Percentiles rank a stretch among this genome's conserved stretches.
Conservation (phyloP, 176 grass and related monocot species). For the Rhynchospora breviuscula region DNA sequence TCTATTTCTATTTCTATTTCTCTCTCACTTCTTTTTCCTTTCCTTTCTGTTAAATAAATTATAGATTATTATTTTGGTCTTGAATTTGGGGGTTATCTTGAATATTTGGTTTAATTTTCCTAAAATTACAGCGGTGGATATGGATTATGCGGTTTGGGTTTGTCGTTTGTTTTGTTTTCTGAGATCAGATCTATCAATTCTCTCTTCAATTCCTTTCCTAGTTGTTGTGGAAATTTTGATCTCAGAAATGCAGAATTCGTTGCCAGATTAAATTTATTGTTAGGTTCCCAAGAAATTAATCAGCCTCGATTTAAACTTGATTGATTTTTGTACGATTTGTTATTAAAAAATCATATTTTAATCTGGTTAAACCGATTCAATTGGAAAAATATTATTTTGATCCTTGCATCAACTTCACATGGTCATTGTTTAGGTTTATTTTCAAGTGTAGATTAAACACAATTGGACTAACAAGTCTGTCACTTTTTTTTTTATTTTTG, state of each 20-base stretch:
- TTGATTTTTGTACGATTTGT: background rate
- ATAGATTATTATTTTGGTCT: background rate
- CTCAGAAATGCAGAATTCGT: background rate
- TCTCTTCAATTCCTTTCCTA: background rate
- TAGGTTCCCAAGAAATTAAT: background rate
- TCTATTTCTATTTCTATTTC: background rate
- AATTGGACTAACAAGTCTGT: background rate
- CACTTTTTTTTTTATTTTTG: constrained; percentile 10
- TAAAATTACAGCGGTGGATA: background rate
- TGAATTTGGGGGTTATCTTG: background rate
- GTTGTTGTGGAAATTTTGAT: background rate
- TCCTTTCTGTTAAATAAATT: background rate
- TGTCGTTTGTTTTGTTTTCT: background rate
- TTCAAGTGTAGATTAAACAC: background rate
- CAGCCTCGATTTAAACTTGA: background rate
- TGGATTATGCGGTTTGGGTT: background rate
- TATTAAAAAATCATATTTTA: background rate
- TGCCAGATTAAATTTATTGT: background rate
- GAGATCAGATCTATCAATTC: background rate
- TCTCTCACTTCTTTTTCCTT: background rate
- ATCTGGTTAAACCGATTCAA: background rate
- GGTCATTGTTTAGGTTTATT: background rate
- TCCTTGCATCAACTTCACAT: background rate
- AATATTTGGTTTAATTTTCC: background rate
- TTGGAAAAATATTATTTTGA: background rate